Evolutionary conservation across 805 yeast genomes (phyloP).

Genomic region (Saturnispora kantuleensis): DNA sequence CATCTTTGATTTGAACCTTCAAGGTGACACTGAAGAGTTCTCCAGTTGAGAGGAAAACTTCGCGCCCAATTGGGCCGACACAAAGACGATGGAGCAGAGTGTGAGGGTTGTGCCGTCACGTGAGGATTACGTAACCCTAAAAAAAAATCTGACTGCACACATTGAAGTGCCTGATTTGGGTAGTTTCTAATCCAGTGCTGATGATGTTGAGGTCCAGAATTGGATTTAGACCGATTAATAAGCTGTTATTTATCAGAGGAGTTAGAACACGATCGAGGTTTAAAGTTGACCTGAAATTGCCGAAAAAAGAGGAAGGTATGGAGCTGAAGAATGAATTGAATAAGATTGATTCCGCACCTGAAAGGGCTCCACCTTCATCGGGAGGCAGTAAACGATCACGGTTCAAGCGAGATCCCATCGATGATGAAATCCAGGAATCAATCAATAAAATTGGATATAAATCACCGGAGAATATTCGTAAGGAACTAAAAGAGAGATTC

Average conservation of each 20-base stretch:
- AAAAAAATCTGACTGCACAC: neutral
- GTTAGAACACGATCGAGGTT: conserved; percentile 7
- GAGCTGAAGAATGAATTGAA: no score
- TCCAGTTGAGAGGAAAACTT: neutral
- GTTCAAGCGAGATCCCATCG: neutral
- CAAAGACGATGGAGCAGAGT: neutral
- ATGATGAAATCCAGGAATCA: neutral
- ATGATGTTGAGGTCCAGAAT: no score
- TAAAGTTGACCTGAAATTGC: neutral
- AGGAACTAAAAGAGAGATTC: conserved; percentile 19
- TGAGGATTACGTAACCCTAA: neutral
- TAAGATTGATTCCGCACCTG: no score
- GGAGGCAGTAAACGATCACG: no score
- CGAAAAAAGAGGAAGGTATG: neutral
- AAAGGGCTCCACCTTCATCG: no score
- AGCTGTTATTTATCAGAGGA: neutral
- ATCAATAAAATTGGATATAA: conserved; percentile 11
- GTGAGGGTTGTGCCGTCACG: neutral
- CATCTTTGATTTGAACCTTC: conserved; percentile 32
- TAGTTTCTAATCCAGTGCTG: no score
- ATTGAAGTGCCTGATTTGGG: no score
- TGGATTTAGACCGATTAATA: neutral
- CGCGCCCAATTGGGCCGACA: conserved; percentile 8
- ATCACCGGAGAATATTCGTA: conserved; percentile 20
- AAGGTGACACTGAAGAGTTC: neutral